Percentiles rank a stretch among this genome's conserved stretches.
Evolutionary conservation across 108 stramenopile genomes (phyloP).

Genomic region (Nitzschia putrida): DNA sequence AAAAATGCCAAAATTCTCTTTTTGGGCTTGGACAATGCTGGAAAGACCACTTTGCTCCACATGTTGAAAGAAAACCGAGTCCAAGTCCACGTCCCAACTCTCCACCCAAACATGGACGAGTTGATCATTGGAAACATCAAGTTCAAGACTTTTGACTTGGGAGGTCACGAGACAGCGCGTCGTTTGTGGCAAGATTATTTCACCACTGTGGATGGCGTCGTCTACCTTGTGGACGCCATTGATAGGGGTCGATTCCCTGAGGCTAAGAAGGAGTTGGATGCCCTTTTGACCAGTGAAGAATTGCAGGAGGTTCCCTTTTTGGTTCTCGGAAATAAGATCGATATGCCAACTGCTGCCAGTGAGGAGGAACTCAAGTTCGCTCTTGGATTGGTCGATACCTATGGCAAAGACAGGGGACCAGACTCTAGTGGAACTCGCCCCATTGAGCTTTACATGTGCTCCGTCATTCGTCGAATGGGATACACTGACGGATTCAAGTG

Average conservation of each 20-base stretch:
- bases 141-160: conserved; percentile 66
- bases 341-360: conserved; percentile 90
- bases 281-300: conserved; percentile 89
- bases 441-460: conserved; percentile 99
- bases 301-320: conserved; percentile 96
- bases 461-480: conserved; percentile 97
- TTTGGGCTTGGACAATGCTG: conserved; percentile 98
- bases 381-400: conserved; percentile 96
- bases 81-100: conserved; percentile 57
- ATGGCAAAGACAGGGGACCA: conserved; percentile 96
- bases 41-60: conserved; percentile 90
- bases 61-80: conserved; percentile 48
- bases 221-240: conserved; percentile 95
- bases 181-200: conserved; percentile 71
- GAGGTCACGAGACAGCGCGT: conserved; percentile 70
- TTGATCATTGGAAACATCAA: conserved; percentile 45
- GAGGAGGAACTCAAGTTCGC: conserved; percentile 98
- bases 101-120: conserved; percentile 57
- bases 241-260: conserved; percentile 96
- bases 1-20: conserved; percentile 99
- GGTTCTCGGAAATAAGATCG: conserved; percentile 99
- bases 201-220: conserved; percentile 97
- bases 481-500: conserved; percentile 98
- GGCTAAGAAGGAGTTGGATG: conserved; percentile 98
- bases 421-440: conserved; percentile 83